Evolutionary conservation across 768 basidiomycete species (phyloP).

Genomic region (Boletus coccyginus): DNA sequence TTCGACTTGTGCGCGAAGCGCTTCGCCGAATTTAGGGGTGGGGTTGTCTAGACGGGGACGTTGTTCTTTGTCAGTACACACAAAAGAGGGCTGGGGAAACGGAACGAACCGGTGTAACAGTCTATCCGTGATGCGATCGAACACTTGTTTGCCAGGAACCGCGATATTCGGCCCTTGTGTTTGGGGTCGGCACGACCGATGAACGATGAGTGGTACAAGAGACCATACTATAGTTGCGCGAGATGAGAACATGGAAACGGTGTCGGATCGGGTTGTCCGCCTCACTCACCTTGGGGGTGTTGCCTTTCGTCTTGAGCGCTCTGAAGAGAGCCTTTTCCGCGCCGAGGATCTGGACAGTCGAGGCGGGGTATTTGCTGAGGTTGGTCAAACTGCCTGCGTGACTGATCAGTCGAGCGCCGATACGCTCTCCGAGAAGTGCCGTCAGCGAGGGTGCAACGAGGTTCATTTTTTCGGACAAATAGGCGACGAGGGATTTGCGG

Average conservation of each 20-base stretch:
- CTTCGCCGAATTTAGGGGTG: constrained; percentile 92
- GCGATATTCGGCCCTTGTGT: constrained; percentile 95
- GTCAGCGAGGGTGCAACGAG: constrained; percentile 92
- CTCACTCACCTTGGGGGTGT: constrained; percentile 81
- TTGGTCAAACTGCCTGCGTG: constrained; percentile 97
- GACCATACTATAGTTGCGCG: constrained; percentile 69
- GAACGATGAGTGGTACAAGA: constrained; percentile 96
- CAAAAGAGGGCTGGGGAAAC: background rate
- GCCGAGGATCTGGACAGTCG: constrained; percentile 96
- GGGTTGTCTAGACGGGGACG: constrained; percentile 58
- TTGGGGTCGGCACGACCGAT: constrained; percentile 94
- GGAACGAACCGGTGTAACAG: constrained; percentile 74
- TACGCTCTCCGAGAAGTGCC: constrained; percentile 86
- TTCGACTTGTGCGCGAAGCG: constrained; percentile 90
- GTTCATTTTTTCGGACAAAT: constrained; percentile 97
- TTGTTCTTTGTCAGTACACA: background rate
- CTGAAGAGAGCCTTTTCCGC: constrained; percentile 98
- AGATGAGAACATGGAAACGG: background rate
- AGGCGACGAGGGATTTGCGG: constrained; percentile 83
- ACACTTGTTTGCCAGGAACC: constrained; percentile 99
- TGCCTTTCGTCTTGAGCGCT: constrained; percentile 97
- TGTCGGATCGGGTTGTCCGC: background rate
- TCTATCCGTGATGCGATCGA: constrained; percentile 97
- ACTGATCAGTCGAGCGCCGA: constrained; percentile 89
- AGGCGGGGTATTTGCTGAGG: constrained; percentile 96